phyloP scores from a whole-genome alignment of 371 early-diverging fungal genomes.

The Circinella minor region DNA sequence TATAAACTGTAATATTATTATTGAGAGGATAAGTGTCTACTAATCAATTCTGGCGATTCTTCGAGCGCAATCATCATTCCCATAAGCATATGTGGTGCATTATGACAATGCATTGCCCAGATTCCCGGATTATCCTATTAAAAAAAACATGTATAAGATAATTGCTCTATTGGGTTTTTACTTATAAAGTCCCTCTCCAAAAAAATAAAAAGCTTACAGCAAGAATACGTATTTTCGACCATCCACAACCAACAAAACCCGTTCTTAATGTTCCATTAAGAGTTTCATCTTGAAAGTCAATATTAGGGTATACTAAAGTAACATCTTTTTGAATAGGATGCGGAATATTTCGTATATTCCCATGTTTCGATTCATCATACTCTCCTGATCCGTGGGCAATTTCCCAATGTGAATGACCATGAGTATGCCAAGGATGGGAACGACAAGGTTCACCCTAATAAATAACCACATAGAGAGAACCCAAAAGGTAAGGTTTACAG shows the following conservation, averaged over 20 bases:
- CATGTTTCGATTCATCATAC: constrained; percentile 36
- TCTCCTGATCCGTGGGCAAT: constrained; percentile 50
- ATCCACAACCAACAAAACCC: constrained; percentile 40
- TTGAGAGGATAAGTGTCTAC: background rate
- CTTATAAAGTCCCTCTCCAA: background rate
- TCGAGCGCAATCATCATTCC: constrained; percentile 51
- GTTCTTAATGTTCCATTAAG: constrained; percentile 13
- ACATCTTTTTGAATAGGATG: constrained; percentile 37
- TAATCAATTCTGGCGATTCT: constrained; percentile 39
- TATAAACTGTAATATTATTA: too few species aligned
- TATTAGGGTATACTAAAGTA: constrained; percentile 37
- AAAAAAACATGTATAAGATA: background rate
- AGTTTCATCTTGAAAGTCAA: constrained; percentile 23
- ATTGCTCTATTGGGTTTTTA: background rate
- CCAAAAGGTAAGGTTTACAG: too few species aligned
- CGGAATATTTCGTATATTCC: constrained; percentile 26
- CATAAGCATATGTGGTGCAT: constrained; percentile 46
- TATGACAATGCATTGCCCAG: constrained; percentile 53
- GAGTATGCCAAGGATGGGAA: constrained; percentile 55
- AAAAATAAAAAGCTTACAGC: constrained; percentile 36
- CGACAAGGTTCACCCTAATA: constrained; percentile 34
- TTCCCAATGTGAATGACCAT: constrained; percentile 53
- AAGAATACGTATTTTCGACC: constrained; percentile 45
- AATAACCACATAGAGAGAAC: background rate
- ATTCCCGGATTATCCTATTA: constrained; percentile 49